Base-by-base conservation (phyloP, 2,329 filamentous ascomycete genomes). In the Orbilia ellipsospora region DNA sequence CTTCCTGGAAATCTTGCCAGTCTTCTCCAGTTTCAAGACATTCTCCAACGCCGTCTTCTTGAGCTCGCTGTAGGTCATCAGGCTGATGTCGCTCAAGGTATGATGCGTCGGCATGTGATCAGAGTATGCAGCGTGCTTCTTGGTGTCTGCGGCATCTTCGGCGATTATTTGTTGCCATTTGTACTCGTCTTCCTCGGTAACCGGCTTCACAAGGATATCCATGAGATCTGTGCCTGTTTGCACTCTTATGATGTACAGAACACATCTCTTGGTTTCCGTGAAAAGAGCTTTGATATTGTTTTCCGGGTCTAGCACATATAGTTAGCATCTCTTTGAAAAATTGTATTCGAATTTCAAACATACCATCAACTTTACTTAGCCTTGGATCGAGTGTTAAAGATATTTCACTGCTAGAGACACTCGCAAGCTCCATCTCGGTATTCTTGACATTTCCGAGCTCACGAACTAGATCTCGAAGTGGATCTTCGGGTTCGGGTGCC, bases 251-350 rank as follows among this genome's bases (percentile, higher is more conserved):
- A 99, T 98, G 83, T 98, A 99, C 77, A 99, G 85, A 48, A 98
- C 91, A 81, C 95, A 97, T 80, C 95, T 90, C 84, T 99, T 99
- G 1, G 95, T 98, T 83, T 98, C 95, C 89, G 97, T 98, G 82
- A 97, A 97, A 2, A 99, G 86, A 0, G 93, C 87, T 83, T 98
- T 97, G 77, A 95, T 86, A 74, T 95, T 92, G 2, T 94, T 93
- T 81, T 98, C 94, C 2, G 95, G 94, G 81, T 99, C 95, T 87
- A 80, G 13, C 28, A 20, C 15, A 15, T 28, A 61, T 40, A 45
- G 73, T 83, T 78, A 83, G 81, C 51, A 54, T n/a, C 13, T 57
- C 1, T 13, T 4, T 13, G 26, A 10, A n/a, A 20, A 1, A 20
- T 18, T 12, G 2, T 48, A 18, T 15, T 48, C 52, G 23, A n/a